Evolutionary conservation across 345 rosid species (phyloP).

Genomic region (Psidium friedrichsthalianum): DNA sequence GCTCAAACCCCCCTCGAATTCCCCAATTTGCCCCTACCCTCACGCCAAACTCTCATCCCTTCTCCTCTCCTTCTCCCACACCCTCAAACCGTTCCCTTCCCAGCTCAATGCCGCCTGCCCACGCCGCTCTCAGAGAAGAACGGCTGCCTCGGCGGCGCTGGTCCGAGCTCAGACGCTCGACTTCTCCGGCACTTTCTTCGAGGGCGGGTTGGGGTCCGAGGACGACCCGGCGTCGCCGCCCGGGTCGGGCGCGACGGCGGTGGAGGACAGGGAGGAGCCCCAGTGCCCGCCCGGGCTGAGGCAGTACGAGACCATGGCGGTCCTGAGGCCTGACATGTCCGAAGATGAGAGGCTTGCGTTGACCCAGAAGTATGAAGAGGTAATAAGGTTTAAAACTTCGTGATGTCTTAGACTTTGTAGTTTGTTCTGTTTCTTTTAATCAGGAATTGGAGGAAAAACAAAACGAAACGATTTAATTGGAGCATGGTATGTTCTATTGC

Average conservation of each 20-base stretch:
- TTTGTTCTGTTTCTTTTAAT: not conserved
- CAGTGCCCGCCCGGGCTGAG: conserved; percentile 93
- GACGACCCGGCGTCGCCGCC: conserved; percentile 47
- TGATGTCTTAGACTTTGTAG: not conserved
- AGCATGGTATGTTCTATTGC: not conserved
- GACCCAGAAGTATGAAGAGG: conserved; percentile 98
- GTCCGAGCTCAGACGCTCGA: conserved; percentile 56
- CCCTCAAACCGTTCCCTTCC: conserved; percentile 23
- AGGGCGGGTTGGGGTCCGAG: conserved; percentile 54
- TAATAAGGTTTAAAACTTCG: conserved; percentile 7
- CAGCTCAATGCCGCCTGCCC: conserved; percentile 11
- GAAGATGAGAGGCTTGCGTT: conserved; percentile 83
- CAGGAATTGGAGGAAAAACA: not conserved
- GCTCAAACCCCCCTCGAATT: conserved; percentile 7
- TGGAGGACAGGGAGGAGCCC: conserved; percentile 68
- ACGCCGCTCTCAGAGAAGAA: not conserved
- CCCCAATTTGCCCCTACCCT: conserved; percentile 21
- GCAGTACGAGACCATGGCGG: conserved; percentile 78
- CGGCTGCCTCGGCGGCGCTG: not conserved
- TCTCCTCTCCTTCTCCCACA: conserved; percentile 28
- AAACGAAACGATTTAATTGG: not conserved
- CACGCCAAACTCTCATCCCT: conserved; percentile 23
- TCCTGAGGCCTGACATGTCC: conserved; percentile 91
- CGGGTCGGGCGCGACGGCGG: conserved; percentile 38
- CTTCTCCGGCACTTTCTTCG: conserved; percentile 73